Percentiles rank a stretch among this genome's conserved stretches.
These are phyloP conservation scores for Annulohypoxylon nitens DNA, from an alignment of 495 filamentous ascomycete species.

Conservation along the genomic window DNA sequence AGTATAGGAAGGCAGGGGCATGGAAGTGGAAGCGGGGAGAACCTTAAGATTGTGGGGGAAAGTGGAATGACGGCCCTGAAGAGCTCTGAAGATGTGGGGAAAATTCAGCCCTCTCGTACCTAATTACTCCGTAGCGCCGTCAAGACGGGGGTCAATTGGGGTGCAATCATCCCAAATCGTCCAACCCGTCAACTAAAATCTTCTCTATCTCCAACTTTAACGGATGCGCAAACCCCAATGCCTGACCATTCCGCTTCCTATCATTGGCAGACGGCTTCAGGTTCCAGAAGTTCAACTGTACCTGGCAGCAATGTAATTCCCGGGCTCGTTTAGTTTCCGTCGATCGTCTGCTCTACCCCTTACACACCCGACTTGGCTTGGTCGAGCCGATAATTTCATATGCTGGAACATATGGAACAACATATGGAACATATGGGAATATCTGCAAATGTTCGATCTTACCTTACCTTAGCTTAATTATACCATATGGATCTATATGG, in stretches of 20 bases:
- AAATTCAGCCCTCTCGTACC: slow-evolving; percentile 35
- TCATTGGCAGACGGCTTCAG: slow-evolving; percentile 38
- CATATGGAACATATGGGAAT: background rate
- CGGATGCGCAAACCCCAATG: slow-evolving; percentile 34
- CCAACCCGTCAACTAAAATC: slow-evolving; percentile 36
- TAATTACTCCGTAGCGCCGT: slow-evolving; percentile 40
- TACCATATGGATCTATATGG: background rate
- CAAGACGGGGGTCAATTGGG: slow-evolving; percentile 46
- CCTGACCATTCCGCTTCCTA: slow-evolving; percentile 33
- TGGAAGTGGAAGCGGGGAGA: slow-evolving; percentile 6
- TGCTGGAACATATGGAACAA: background rate
- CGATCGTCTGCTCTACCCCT: slow-evolving; percentile 32
- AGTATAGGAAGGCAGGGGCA: background rate
- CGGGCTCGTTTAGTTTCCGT: slow-evolving; percentile 38
- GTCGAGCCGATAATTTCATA: slow-evolving; percentile 14
- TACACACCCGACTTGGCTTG: slow-evolving; percentile 43
- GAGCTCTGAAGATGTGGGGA: slow-evolving; percentile 28
- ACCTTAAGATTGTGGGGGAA: slow-evolving; percentile 17
- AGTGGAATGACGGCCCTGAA: slow-evolving; percentile 44
- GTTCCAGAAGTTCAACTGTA: slow-evolving; percentile 41
- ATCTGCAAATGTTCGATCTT: slow-evolving; percentile 9
- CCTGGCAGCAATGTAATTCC: slow-evolving; percentile 39
- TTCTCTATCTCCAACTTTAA: slow-evolving; percentile 33
- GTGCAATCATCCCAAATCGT: slow-evolving; percentile 8
- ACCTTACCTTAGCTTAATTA: slow-evolving; percentile 2